Conservation (phyloP, 1,139 yeast genomes). For the Saccharomyces hybrid region DNA sequence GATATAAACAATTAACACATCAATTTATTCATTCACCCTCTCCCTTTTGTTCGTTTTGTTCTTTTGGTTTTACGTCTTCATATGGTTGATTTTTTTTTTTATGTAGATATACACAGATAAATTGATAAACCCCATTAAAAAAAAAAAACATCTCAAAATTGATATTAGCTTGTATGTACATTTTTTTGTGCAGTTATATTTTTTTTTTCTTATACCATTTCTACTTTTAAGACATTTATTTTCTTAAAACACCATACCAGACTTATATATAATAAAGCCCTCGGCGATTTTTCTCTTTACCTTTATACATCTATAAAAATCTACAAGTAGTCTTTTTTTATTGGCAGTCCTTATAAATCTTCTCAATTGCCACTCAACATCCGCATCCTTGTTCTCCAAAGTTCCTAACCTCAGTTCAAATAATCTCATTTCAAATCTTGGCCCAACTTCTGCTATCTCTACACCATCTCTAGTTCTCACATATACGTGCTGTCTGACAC, state of each 20-base stretch:
- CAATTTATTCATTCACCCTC: not conserved
- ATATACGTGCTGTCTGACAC: slow-evolving; percentile 91
- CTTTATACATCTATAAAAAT: slow-evolving; percentile 3
- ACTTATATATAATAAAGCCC: not conserved
- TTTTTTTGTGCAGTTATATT: not conserved
- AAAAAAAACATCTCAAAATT: not conserved
- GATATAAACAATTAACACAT: slow-evolving; percentile 1
- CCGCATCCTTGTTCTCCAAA: slow-evolving; percentile 93
- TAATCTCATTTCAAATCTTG: slow-evolving; percentile 94
- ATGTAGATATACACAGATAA: not conserved
- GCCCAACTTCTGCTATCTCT: slow-evolving; percentile 93
- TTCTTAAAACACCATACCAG: not conserved
- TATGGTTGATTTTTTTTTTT: not conserved
- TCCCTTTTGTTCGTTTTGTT: not conserved
- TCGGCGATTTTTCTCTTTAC: not conserved
- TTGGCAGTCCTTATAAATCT: slow-evolving; percentile 92
- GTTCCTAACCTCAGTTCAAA: slow-evolving; percentile 86
- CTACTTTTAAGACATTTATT: not conserved
- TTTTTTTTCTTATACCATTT: not conserved
- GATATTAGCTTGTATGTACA: not conserved
- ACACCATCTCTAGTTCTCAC: slow-evolving; percentile 83
- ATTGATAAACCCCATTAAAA: not conserved
- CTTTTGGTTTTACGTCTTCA: not conserved
- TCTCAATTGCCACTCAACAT: slow-evolving; percentile 90
- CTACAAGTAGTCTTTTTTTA: slow-evolving; percentile 76